These are phyloP conservation scores for Salix arbutifolia DNA, from an alignment of 345 rosid genomes.

Conservation along the genomic window DNA sequence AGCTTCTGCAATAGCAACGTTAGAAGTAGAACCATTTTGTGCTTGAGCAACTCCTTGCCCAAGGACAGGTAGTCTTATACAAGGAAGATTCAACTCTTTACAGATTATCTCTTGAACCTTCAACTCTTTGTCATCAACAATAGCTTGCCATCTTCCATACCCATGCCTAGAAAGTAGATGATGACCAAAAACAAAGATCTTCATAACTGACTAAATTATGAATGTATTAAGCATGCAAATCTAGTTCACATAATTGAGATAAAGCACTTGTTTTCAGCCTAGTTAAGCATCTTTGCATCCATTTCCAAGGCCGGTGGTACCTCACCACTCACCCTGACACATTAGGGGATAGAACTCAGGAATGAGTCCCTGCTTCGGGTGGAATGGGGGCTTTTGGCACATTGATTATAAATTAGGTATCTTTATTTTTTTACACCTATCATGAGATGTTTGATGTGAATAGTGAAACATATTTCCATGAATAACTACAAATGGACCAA, in stretches of 20 bases:
- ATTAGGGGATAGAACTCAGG: background rate
- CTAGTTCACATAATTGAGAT: background rate
- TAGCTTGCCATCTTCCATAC: constrained; percentile 99
- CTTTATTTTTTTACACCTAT: background rate
- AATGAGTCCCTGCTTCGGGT: background rate
- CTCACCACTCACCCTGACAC: background rate
- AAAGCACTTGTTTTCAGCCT: background rate
- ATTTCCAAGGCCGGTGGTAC: background rate
- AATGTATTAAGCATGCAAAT: background rate
- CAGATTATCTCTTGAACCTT: constrained; percentile 80
- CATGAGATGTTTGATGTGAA: background rate
- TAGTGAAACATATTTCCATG: background rate
- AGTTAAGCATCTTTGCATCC: background rate
- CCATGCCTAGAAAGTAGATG: constrained; percentile 63
- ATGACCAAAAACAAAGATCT: constrained; percentile 6
- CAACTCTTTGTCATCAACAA: constrained; percentile 91
- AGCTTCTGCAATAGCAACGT: constrained; percentile 42
- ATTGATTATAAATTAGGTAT: background rate
- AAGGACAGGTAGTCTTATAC: constrained; percentile 56
- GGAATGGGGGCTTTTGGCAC: background rate
- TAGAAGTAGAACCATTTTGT: constrained; percentile 56
- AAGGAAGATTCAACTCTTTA: constrained; percentile 80
- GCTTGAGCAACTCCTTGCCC: constrained; percentile 67
- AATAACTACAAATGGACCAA: background rate
- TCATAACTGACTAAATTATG: background rate